Evolutionary conservation across 2,329 filamentous ascomycete genomes (phyloP).

Genomic region (Colletotrichum nymphaeae): DNA sequence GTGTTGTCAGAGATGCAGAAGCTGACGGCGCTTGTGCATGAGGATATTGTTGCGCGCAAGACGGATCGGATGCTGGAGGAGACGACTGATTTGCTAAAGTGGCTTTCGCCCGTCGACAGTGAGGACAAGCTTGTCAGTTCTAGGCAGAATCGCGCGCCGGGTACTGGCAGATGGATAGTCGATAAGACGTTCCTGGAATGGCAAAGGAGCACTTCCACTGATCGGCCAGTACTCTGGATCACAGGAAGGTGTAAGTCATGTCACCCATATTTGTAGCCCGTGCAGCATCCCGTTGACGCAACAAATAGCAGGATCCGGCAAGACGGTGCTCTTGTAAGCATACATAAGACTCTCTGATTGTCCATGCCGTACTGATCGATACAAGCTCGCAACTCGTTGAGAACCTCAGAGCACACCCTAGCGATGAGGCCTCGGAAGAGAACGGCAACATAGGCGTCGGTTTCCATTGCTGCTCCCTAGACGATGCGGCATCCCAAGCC

Average conservation of each 20-base stretch:
- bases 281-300: not conserved
- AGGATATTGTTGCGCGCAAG: conserved; percentile 37
- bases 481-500: conserved; percentile 41
- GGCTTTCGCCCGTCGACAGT: conserved; percentile 38
- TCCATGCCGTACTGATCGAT: not conserved
- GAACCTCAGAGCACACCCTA: conserved; percentile 30
- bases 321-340: conserved; percentile 43
- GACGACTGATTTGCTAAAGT: conserved; percentile 34
- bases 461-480: conserved; percentile 41
- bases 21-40: conserved; percentile 36
- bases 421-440: not conserved
- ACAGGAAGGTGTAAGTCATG: conserved; percentile 39
- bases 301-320: conserved; percentile 41
- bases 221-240: conserved; percentile 40
- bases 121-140: conserved; percentile 34
- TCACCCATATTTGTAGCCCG: not conserved
- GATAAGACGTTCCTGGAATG: conserved; percentile 35
- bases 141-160: conserved; percentile 34
- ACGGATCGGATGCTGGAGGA: conserved; percentile 35
- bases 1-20: conserved; percentile 39
- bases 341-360: too few relatives aligned
- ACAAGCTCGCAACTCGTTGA: conserved; percentile 40
- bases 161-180: conserved; percentile 38
- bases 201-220: conserved; percentile 24
- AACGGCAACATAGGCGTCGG: conserved; percentile 34